Base-by-base conservation (phyloP, 2,329 filamentous ascomycete genomes). In the Talaromyces sp. region DNA sequence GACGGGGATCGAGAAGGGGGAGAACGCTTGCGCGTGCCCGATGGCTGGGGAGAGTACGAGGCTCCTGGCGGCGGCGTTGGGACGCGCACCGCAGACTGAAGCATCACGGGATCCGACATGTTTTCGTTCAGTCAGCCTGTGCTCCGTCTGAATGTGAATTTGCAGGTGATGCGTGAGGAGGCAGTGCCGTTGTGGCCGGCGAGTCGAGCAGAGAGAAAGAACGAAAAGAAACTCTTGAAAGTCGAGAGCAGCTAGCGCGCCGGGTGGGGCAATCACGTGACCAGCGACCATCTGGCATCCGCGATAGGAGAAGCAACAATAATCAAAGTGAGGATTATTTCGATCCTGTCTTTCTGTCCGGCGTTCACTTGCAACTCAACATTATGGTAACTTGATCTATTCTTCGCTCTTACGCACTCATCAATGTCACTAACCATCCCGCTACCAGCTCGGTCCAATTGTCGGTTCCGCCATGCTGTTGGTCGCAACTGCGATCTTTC, bases 381-480 rank as follows among this genome's bases (percentile, higher is more conserved):
- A 46, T 46, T 46, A 46, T 46, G 43, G 43, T 46, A 46, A 11
- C 11, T 24, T 24, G n/a, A 21, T 14, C 32, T 14, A 14, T 14
- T 6, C 32, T 13, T 35, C 32, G 14, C 6, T 46, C 38, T 17
- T 14, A n/a, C n/a, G 14, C 9, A 31, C 7, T n/a, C n/a, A 38
- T n/a, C 5, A 9, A 38, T 8, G 35, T 8, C 43, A 46, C 43
- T 46, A 46, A 24, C 19, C 11, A 52, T 3, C 49, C 29, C n/a
- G 56, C 27, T 35, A 62, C 52, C 76, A 99, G 95, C 89, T 97
- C 80, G 95, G 96, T 85, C 93, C 91, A 86, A 84, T 89, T 67
- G 83, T 89, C 68, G 88, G 88, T 78, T 83, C 89, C 77, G 85
- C 83, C 77, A 90, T 90, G 88, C 86, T 91, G 75, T 81, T 89